Evolutionary conservation across 2,329 filamentous ascomycete species (phyloP).

Genomic region (Microsporum audouinii): DNA sequence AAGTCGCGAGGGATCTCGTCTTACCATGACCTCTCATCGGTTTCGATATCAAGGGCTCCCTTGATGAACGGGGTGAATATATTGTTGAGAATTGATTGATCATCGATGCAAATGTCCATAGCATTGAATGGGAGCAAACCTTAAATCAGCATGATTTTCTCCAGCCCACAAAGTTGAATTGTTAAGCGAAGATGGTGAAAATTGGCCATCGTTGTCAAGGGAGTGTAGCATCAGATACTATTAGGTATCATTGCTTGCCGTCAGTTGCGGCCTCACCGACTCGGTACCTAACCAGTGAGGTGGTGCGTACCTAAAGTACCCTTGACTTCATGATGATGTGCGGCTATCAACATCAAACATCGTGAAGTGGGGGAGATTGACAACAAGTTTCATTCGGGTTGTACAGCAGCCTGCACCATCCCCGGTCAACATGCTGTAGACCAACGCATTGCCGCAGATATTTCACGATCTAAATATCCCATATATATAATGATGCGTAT

Average conservation of each 20-base stretch:
- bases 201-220: not conserved
- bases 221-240: not conserved
- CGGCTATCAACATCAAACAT: not conserved
- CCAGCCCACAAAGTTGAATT: not conserved
- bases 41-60: not conserved
- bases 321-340: not conserved
- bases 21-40: not conserved
- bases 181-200: not conserved
- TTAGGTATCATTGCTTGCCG: conserved; percentile 3
- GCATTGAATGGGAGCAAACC: not conserved
- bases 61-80: not conserved
- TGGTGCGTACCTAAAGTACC: conserved; percentile 1
- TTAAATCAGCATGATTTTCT: not conserved
- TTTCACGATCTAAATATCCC: not conserved
- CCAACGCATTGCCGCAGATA: not conserved
- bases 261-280: conserved; percentile 2
- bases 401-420: conserved; percentile 1
- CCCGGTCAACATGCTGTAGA: not conserved
- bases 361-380: conserved; percentile 1
- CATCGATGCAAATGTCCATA: not conserved
- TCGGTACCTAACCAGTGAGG: conserved; percentile 2
- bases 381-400: not conserved
- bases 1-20: not conserved
- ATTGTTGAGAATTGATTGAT: not conserved
- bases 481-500: not conserved